A percentile compares a stretch with the other conserved stretches of the same genome.
phyloP scores from a whole-genome alignment of 2,329 filamentous ascomycete species.

The Remersonia thermophila region DNA sequence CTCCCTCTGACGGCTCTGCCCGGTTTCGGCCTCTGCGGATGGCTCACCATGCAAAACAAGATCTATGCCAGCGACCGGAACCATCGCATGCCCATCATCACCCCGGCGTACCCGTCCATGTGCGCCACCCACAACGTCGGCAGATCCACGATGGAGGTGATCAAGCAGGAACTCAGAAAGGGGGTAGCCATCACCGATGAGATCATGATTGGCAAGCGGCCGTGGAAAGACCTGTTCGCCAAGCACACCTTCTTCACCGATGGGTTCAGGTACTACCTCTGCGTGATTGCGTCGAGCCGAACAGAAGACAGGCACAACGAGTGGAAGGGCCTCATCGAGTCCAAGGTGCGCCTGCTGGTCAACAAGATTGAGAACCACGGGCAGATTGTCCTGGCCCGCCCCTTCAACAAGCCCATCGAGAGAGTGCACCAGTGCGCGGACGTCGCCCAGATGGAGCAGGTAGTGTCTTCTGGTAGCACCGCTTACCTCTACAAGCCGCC shows the following conservation, averaged over 20 bases:
- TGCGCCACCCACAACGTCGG: constrained; percentile 94
- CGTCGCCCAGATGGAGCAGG: constrained; percentile 38
- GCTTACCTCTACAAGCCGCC: constrained; percentile 30
- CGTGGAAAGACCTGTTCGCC: constrained; percentile 79
- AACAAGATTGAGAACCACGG: constrained; percentile 68
- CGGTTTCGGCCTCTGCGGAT: constrained; percentile 9
- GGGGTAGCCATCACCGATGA: constrained; percentile 65
- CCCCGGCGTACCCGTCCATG: constrained; percentile 94
- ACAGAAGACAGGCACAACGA: constrained; percentile 73
- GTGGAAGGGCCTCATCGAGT: constrained; percentile 89
- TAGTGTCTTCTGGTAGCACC: constrained; percentile 43
- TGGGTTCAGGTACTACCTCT: constrained; percentile 92
- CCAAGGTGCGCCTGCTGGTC: constrained; percentile 79
- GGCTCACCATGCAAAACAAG: constrained; percentile 27
- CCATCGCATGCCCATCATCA: constrained; percentile 97
- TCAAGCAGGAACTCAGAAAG: constrained; percentile 69
- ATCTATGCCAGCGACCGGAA: constrained; percentile 69
- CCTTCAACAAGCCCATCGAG: constrained; percentile 88
- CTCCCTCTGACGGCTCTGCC: too few species aligned
- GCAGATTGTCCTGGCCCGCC: constrained; percentile 71
- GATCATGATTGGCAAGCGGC: constrained; percentile 63
- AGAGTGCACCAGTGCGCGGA: constrained; percentile 59
- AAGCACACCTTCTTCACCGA: constrained; percentile 89
- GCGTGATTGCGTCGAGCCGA: constrained; percentile 69
- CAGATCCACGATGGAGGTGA: constrained; percentile 70